Evolutionary conservation across 176 grass and related monocot species (phyloP), one percentile per base, ranked within the genome.

Genomic region (Thinopyrum elongatum): DNA sequence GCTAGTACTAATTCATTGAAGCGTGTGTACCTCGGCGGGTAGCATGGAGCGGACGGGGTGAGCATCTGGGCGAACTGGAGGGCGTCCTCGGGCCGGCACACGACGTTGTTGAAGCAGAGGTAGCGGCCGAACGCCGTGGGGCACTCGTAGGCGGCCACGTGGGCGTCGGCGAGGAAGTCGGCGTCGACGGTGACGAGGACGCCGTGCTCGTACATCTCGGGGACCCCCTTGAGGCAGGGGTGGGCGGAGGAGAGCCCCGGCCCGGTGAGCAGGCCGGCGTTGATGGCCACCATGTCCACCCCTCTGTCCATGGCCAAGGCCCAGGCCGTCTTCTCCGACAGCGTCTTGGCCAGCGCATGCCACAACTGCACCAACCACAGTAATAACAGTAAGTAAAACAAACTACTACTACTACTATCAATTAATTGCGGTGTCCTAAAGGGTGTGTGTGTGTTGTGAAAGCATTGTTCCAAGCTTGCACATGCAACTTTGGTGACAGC

Each of bases 291-390:
- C 97, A 99, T 99, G 84, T 95, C 87, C 29, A 99, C 90, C n/a
- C 90, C 94, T 15, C 97, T 69, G 87, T 99, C 97, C 97, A 99
- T 99, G 5, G 97, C 97, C 87, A 99, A 47, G 4, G 97, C 94
- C 97, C 97, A 99, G 25, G 97, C 97, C 12, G 97, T 99, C 85
- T 92, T 99, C 91, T 99, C 94, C 4, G 97, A 91, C 2, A 96
- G 82, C 14, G 94, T 99, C 85, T 96, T 99, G 51, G 94, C 94
- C 76, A 96, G 80, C 0, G 92, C 97, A 14, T 99, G 94, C 97
- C 97, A 99, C 70, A 99, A 36, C 97, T 99, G 88, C 15, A 67
- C 16, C 19, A n/a, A 44, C 38, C 10, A 1, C 67, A 63, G 44
- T 57, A 69, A 53, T 17, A 42, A 12, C 27, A 76, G 74, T 22